Percentiles rank a stretch among this genome's conserved stretches.
Conservation (phyloP, 177 flowering plant species). For the Vitis hybrid region DNA sequence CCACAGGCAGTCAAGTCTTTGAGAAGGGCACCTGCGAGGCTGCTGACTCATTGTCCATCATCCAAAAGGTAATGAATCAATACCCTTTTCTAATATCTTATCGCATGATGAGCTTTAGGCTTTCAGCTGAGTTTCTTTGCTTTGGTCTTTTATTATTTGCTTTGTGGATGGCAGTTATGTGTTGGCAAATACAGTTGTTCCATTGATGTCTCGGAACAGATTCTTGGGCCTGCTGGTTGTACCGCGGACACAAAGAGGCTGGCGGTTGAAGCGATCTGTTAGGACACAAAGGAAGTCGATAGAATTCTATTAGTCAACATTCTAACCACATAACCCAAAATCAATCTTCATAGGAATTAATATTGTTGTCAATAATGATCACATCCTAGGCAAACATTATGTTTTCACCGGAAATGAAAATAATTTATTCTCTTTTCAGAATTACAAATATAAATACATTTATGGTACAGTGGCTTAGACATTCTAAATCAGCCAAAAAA, state of each 20-base stretch:
- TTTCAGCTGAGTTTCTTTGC: background rate
- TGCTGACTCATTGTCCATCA: background rate
- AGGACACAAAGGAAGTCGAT: background rate
- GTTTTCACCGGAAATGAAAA: too few species aligned
- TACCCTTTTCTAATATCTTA: background rate
- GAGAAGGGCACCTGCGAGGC: conserved; percentile 24
- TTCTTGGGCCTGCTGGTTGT: conserved; percentile 4
- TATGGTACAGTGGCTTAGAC: too few species aligned
- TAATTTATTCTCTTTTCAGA: too few species aligned
- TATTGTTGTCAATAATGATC: too few species aligned
- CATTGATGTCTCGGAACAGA: background rate
- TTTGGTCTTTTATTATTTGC: background rate
- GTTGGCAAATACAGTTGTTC: conserved; percentile 9
- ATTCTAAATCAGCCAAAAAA: too few species aligned
- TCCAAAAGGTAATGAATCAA: conserved; percentile 2
- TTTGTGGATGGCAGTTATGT: conserved; percentile 11
- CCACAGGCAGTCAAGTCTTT: conserved; percentile 3
- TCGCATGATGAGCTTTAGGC: background rate
- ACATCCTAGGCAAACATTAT: too few species aligned
- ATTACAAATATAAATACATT: too few species aligned
- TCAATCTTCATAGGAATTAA: too few species aligned
- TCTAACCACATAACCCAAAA: too few species aligned
- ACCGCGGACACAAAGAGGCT: background rate
- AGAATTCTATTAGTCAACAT: background rate
- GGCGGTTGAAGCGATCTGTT: conserved; percentile 17